phyloP scores from a whole-genome alignment of 306 rosid genomes.

The Lithocarpus polystachyus region DNA sequence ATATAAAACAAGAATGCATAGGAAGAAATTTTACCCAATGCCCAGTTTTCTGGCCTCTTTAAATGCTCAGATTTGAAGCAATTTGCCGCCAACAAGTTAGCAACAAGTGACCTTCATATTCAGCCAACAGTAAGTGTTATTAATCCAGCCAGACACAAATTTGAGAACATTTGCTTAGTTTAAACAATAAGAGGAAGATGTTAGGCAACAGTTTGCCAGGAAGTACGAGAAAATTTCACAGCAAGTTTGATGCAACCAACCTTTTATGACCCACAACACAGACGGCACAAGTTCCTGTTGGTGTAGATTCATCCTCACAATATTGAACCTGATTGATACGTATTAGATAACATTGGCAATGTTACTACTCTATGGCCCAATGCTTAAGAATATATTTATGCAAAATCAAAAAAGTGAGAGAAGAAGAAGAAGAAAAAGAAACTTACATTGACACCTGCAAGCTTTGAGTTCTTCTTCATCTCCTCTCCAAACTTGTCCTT shows the following conservation, averaged over 20 bases:
- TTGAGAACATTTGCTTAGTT: background rate
- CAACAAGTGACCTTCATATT: conserved; percentile 75
- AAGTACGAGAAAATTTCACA: background rate
- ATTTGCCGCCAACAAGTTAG: conserved; percentile 92
- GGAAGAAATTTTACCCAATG: conserved; percentile 51
- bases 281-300: conserved; percentile 98
- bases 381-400: background rate
- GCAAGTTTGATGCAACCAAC: conserved; percentile 19
- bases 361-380: background rate
- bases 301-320: conserved; percentile 71
- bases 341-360: background rate
- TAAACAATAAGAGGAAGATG: background rate
- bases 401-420: background rate
- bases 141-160: background rate
- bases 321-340: conserved; percentile 63
- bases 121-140: background rate
- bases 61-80: conserved; percentile 88
- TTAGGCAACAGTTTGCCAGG: background rate
- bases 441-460: conserved; percentile 84
- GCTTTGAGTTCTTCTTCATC: conserved; percentile 65
- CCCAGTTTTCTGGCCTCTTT: conserved; percentile 88
- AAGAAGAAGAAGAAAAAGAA: conserved; percentile 27
- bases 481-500: conserved; percentile 88
- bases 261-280: conserved; percentile 92
- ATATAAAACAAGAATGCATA: background rate